Evolutionary conservation across 108 stramenopile species (phyloP).

Genomic region (Skeletonema menzelii): DNA sequence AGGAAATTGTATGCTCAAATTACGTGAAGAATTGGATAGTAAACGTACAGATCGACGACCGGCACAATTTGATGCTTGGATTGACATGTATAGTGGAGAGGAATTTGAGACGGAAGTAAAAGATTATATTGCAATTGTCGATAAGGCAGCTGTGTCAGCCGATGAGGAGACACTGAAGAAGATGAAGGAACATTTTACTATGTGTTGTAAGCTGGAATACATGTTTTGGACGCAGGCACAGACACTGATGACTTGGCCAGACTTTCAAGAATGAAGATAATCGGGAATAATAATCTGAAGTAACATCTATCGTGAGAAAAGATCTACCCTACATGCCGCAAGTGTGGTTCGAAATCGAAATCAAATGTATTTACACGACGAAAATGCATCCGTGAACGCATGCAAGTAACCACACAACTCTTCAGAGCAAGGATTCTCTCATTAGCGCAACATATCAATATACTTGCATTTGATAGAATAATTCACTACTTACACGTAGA

Average conservation of each 20-base stretch:
- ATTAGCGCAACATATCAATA: too few species aligned
- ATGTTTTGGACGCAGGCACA: conserved; percentile 90
- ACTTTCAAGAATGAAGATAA: conserved; percentile 1
- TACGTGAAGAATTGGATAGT: conserved; percentile 69
- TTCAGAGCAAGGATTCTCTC: too few species aligned
- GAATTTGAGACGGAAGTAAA: conserved; percentile 80
- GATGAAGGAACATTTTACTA: conserved; percentile 80
- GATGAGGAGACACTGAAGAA: conserved; percentile 49
- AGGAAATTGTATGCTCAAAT: conserved; percentile 77
- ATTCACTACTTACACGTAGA: too few species aligned
- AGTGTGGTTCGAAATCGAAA: too few species aligned
- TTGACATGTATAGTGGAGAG: conserved; percentile 87
- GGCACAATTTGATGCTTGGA: conserved; percentile 86
- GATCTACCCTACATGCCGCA: too few species aligned
- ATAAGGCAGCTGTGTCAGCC: conserved; percentile 34
- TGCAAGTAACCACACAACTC: too few species aligned
- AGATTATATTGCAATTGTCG: conserved; percentile 78
- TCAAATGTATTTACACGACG: too few species aligned
- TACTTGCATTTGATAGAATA: too few species aligned
- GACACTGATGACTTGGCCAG: conserved; percentile 65
- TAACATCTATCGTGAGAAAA: too few species aligned
- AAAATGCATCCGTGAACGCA: too few species aligned
- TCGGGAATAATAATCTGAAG: too few species aligned
- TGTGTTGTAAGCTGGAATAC: conserved; percentile 85
- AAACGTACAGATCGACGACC: conserved; percentile 38